These are phyloP conservation scores for Naumovozyma dairenensis DNA, from an alignment of 805 yeast species.

Conservation along the genomic window DNA sequence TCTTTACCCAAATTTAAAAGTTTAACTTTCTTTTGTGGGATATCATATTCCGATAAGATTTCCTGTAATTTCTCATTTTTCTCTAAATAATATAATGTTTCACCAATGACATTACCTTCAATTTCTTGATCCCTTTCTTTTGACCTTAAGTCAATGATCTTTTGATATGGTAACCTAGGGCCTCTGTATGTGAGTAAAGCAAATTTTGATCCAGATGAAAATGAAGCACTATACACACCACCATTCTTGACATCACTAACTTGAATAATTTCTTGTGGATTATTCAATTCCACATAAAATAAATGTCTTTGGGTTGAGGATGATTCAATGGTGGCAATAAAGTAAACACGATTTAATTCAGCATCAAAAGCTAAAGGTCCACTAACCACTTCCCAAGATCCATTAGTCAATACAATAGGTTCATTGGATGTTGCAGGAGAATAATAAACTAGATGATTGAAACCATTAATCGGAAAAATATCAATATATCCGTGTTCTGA, in stretches of 20 bases:
- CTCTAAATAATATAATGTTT: slow-evolving; percentile 28
- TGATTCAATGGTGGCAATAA: slow-evolving; percentile 63
- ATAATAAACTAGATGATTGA: slow-evolving; percentile 73
- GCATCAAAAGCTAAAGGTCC: slow-evolving; percentile 59
- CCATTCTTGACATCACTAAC: slow-evolving; percentile 44
- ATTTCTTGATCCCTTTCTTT: slow-evolving; percentile 3
- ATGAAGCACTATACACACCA: slow-evolving; percentile 64
- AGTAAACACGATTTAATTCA: slow-evolving; percentile 42
- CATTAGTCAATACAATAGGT: slow-evolving; percentile 56
- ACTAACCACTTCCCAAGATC: slow-evolving; percentile 84
- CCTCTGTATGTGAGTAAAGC: slow-evolving; percentile 65
- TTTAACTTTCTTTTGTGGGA: slow-evolving; percentile 50
- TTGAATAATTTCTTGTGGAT: slow-evolving; percentile 30
- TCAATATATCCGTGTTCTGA: slow-evolving; percentile 70
- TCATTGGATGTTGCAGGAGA: slow-evolving; percentile 52
- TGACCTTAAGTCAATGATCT: slow-evolving; percentile 46
- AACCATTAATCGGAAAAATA: slow-evolving; percentile 53
- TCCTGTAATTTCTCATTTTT: slow-evolving; percentile 34
- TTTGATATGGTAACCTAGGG: slow-evolving; percentile 73
- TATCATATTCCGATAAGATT: slow-evolving; percentile 34
- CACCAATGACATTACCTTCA: slow-evolving; percentile 17
- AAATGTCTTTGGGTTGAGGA: slow-evolving; percentile 82
- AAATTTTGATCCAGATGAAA: slow-evolving; percentile 71
- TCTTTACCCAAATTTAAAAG: slow-evolving; percentile 44
- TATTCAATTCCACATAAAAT: slow-evolving; percentile 51